phyloP scores from a whole-genome alignment of 2,329 filamentous ascomycete genomes.

The Neobulgaria alba region DNA sequence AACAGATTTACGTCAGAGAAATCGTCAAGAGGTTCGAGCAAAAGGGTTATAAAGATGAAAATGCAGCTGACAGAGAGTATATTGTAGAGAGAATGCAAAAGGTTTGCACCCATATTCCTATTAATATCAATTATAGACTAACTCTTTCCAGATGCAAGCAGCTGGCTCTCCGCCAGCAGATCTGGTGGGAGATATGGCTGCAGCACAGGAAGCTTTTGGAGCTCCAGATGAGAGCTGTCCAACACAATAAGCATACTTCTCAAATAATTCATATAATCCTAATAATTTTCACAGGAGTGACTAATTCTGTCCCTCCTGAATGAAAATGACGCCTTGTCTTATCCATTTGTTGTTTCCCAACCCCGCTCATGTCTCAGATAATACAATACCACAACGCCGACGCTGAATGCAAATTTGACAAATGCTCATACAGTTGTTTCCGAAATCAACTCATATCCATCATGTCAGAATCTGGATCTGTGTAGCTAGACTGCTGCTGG shows the following conservation, averaged over 20 bases:
- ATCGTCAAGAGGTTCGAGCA: slow-evolving; percentile 88
- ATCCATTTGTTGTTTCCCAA: no score
- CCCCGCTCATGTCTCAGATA: slow-evolving; percentile 3
- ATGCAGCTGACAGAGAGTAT: slow-evolving; percentile 74
- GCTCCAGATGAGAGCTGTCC: slow-evolving; percentile 54
- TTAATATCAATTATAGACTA: slow-evolving; percentile 9
- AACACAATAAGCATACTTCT: slow-evolving; percentile 39
- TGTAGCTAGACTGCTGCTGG: slow-evolving; percentile 20
- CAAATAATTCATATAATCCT: not conserved
- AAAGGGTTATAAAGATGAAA: slow-evolving; percentile 71
- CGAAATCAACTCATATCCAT: slow-evolving; percentile 23
- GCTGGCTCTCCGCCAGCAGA: slow-evolving; percentile 85
- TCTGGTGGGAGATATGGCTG: slow-evolving; percentile 81
- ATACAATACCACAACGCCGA: slow-evolving; percentile 17
- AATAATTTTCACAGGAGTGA: not conserved
- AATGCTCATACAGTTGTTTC: slow-evolving; percentile 2
- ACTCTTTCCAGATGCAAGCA: slow-evolving; percentile 75
- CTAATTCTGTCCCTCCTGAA: no score
- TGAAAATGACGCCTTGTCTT: no score
- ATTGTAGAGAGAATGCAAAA: slow-evolving; percentile 98
- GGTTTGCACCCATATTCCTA: slow-evolving; percentile 42
- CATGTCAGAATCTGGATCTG: slow-evolving; percentile 24
- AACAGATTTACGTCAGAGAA: slow-evolving; percentile 70
- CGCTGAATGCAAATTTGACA: slow-evolving; percentile 12
- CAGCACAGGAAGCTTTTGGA: slow-evolving; percentile 64